Base-by-base conservation (phyloP, 208 protist species). In the Acanthamoeba healyi region DNA sequence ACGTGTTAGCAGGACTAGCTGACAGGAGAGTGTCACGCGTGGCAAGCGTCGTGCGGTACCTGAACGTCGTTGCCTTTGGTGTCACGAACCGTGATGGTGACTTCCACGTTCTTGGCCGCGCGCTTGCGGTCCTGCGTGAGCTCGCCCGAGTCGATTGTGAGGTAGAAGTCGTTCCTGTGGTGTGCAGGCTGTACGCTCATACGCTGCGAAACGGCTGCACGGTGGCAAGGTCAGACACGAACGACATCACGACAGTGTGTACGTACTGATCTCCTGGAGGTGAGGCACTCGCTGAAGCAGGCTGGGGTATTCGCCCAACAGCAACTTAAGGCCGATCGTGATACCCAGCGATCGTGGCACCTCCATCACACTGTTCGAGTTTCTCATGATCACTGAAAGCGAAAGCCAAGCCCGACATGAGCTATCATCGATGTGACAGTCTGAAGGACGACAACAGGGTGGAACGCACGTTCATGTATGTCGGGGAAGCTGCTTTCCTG, bases 41-140 rank as follows among this genome's bases (percentile, higher is more conserved):
- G n/a, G n/a, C n/a, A n/a, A n/a, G n/a, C n/a, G n/a, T n/a, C n/a
- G 58, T 7, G 22, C n/a, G 14, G n/a, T 7, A 91, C 92, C 22
- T 42, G 42, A 0, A 92, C 17, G 7, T 92, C 29, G 24, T 95
- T 88, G 63, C 94, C 94, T 22, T 92, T 94, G 49, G 72, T 86
- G 0, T 81, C 54, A 26, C 94, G 54, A 17, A 89, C 40, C 34
- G 94, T 90, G 15, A 95, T 56, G 12, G 56, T 72, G 2, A 95
- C 61, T 17, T 95, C 94, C 2, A 95, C 82, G 58, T 95, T 95
- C 61, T 94, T 95, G 12, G 91, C 61, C 3, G 94, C 56, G 17
- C 84, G 84, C 84, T 95, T 95, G 42, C 94, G 46, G 72, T 95
- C 94, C 51, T 95, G 94, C 19, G 94, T 72, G 22, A 94, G 91